Base-by-base conservation (phyloP, 768 basidiomycete genomes). In the Russula griseocarnosa region DNA sequence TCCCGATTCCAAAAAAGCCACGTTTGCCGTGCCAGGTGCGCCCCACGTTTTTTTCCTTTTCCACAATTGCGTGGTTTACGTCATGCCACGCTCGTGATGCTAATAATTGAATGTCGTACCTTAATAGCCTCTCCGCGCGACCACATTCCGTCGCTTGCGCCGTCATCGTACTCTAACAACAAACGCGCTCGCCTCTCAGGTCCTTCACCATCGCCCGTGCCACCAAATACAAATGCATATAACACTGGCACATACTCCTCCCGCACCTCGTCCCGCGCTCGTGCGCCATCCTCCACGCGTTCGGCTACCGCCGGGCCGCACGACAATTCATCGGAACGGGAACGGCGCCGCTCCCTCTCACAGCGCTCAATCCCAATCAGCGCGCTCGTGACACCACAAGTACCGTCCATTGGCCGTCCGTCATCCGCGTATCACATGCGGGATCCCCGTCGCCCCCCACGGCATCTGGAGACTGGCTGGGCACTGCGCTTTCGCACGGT, bases 311-410 rank as follows among this genome's bases (percentile, higher is more conserved):
- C 38, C 18, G 63, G 63, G 0, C 53, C 36, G 42, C 63, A 53
- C 9, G 63, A 64, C 34, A 49, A 54, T 5, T 11, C 38, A 8
- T 61, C 64, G 0, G 64, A 65, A 11, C 64, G 64, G 26, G 64
- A 61, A 9, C 40, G 64, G 1, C 59, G 49, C 79, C 20, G 73
- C 74, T 62, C 74, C 71, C 54, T 86, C 62, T 88, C 88, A 3
- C 84, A 86, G 71, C 77, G 79, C 14, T 91, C 89, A n/a, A 87
- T 92, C 24, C 90, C 90, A 3, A 82, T 92, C 60, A 87, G 86
- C 46, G 90, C 90, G 3, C 77, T 90, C 66, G 80, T 92, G 49
- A 85, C 88, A 3, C 89, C 90, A 0, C 88, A 88, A 69, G 88
- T 87, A 28, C 90, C 88, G 5, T 91, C 90, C 9, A 70, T 92